Evolutionary conservation across 2,329 filamentous ascomycete species (phyloP).

Genomic region (Hypoxylon sp.): DNA sequence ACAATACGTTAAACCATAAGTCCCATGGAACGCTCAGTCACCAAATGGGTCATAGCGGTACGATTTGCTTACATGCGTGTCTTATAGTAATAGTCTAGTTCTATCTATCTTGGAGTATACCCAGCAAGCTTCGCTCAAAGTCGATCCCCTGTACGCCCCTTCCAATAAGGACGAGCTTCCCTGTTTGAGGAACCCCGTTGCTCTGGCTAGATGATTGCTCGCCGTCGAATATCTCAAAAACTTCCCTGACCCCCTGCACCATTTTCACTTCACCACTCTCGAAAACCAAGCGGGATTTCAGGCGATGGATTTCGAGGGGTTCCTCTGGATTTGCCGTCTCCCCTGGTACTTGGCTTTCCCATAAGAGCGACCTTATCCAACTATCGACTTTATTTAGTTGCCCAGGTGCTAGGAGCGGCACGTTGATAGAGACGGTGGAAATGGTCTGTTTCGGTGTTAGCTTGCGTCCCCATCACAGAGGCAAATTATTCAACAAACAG

Average conservation of each 20-base stretch:
- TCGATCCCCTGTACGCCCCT: constrained; percentile 66
- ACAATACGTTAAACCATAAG: not conserved
- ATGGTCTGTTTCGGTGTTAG: constrained; percentile 73
- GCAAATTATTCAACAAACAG: constrained; percentile 66
- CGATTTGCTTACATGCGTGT: constrained; percentile 6
- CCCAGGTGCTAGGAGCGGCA: constrained; percentile 70
- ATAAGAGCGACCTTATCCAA: constrained; percentile 87
- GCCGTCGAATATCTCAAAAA: constrained; percentile 90
- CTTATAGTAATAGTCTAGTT: not conserved
- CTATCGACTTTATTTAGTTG: constrained; percentile 78
- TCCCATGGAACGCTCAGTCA: not conserved
- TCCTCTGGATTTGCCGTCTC: constrained; percentile 54
- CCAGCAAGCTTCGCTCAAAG: constrained; percentile 62
- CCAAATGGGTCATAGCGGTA: not conserved
- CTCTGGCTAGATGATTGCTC: constrained; percentile 47
- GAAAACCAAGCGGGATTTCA: constrained; percentile 84
- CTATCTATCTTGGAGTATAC: constrained; percentile 32
- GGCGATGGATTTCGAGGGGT: constrained; percentile 85
- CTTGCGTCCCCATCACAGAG: constrained; percentile 1
- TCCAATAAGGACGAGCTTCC: constrained; percentile 77
- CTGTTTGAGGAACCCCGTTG: constrained; percentile 52
- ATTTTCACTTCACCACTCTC: constrained; percentile 77
- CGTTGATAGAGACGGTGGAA: constrained; percentile 81
- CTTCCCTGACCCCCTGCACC: constrained; percentile 90
- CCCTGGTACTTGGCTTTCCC: constrained; percentile 78